Evolutionary conservation across 306 rosid genomes (phyloP).

Genomic region (Citrullus colocynthis): DNA sequence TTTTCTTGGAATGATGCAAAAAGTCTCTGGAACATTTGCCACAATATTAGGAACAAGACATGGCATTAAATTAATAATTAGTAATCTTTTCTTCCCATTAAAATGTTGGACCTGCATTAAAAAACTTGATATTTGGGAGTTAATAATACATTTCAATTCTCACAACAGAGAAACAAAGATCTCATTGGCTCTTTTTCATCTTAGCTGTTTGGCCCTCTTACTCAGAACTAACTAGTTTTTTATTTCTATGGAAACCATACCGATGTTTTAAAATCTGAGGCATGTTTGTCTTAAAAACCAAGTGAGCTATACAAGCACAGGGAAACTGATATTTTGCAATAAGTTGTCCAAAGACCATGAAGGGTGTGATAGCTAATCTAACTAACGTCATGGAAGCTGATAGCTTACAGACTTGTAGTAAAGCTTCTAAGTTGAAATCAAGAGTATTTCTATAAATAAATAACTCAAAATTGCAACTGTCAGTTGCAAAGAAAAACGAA

Average conservation of each 20-base stretch:
- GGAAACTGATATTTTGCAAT: neutral
- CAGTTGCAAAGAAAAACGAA: neutral
- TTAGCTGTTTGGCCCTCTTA: neutral
- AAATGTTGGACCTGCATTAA: neutral
- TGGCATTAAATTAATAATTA: neutral
- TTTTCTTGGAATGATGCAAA: slow-evolving; percentile 62
- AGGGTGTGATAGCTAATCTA: neutral
- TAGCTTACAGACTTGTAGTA: neutral
- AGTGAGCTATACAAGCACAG: neutral
- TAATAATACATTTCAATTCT: neutral
- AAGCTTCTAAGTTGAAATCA: neutral
- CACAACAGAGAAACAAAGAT: neutral
- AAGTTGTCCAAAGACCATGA: neutral
- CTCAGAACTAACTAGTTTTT: neutral
- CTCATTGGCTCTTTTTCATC: neutral
- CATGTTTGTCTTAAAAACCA: neutral
- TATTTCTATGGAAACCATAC: neutral
- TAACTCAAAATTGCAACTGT: neutral
- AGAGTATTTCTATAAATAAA: neutral
- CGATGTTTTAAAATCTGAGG: neutral
- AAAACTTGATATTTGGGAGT: neutral
- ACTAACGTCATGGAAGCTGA: neutral
- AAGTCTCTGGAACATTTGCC: slow-evolving; percentile 41
- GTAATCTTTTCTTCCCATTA: neutral
- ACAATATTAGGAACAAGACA: neutral